Base-by-base conservation (phyloP, 306 rosid species). In the Vigna reflexopilosa region DNA sequence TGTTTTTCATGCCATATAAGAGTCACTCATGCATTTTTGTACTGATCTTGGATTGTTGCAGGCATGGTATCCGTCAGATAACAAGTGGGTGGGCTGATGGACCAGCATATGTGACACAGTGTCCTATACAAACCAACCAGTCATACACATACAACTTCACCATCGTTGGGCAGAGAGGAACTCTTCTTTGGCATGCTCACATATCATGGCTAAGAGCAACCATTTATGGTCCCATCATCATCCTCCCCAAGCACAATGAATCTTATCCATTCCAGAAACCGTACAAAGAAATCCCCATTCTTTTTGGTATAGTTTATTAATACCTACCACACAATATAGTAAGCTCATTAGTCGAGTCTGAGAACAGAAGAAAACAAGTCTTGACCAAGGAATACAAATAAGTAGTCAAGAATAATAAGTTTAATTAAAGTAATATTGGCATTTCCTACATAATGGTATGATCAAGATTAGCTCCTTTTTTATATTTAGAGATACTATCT, bases 101-200 rank as follows among this genome's bases (percentile, higher is more conserved):
- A 61, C 98, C 98, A 6, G 88, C 94, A 1, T 94, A 94, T 68
- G 68, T 94, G 0, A 94, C 98, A n/a, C 97, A 94, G 34, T 94
- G 98, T 58, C 97, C 97, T 0, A 91, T 91, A 69, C 97, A 90
- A 28, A 84, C 80, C 4, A 90, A 91, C 1, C 93, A 89, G 44
- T 9, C 89, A 6, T 91, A 77, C 84, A 84, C 82, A 9, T 90
- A 94, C 83, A 94, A 94, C 75, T 91, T 94, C 86, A 91, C 91
- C 26, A 76, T 94, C 16, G 76, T 70, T 3, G 97, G 91, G 2
- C 97, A 94, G 69, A 90, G 90, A 80, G 98, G 98, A 24, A 93
- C 97, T 45, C 78, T 93, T 6, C 79, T 90, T 7, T 93, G 93
- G 93, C 98, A 93, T 80, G 98, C 92, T 67, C 98, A 93, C 71